These are phyloP conservation scores for Chaetomiaceae sp. DNA, from an alignment of 2,329 filamentous ascomycete genomes.

Conservation along the genomic window DNA sequence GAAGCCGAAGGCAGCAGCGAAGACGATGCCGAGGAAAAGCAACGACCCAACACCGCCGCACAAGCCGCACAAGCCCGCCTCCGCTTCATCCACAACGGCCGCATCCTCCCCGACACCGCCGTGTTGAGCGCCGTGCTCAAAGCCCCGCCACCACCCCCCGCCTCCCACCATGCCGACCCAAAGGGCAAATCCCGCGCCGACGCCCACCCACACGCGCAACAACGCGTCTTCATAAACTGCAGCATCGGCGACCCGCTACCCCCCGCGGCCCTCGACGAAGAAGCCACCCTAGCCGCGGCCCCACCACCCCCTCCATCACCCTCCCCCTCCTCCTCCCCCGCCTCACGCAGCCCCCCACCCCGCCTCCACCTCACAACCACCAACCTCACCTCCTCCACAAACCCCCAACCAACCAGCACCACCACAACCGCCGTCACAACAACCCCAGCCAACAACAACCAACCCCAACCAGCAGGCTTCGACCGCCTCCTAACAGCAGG, in stretches of 20 bases:
- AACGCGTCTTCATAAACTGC: slow-evolving; percentile 84
- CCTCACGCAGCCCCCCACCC: background rate
- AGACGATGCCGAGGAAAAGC: background rate
- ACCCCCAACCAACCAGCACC: too few relatives aligned
- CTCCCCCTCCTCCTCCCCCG: slow-evolving; percentile 17
- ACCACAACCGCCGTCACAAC: background rate
- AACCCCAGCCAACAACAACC: background rate
- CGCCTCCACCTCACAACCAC: slow-evolving; percentile 21
- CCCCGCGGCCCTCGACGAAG: slow-evolving; percentile 58
- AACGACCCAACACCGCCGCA: slow-evolving; percentile 8
- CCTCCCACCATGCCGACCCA: slow-evolving; percentile 26
- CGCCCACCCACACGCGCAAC: slow-evolving; percentile 28
- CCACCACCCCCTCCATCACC: slow-evolving; percentile 18
- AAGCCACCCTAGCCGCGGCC: slow-evolving; percentile 46
- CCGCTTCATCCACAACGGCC: slow-evolving; percentile 85
- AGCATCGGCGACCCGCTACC: slow-evolving; percentile 76
- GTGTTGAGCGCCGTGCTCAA: slow-evolving; percentile 65
- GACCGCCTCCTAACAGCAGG: slow-evolving; percentile 77
- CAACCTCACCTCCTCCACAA: slow-evolving; percentile 27
- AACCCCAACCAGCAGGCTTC: slow-evolving; percentile 66
- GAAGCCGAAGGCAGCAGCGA: slow-evolving; percentile 16
- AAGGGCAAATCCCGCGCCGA: slow-evolving; percentile 66
- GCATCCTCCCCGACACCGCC: slow-evolving; percentile 70
- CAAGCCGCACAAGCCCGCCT: slow-evolving; percentile 57
- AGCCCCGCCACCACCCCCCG: slow-evolving; percentile 52